Percentiles rank a stretch among this genome's conserved stretches.
Conservation (phyloP, 176 grass and related monocot species). For the Phoenix dactylifera region DNA sequence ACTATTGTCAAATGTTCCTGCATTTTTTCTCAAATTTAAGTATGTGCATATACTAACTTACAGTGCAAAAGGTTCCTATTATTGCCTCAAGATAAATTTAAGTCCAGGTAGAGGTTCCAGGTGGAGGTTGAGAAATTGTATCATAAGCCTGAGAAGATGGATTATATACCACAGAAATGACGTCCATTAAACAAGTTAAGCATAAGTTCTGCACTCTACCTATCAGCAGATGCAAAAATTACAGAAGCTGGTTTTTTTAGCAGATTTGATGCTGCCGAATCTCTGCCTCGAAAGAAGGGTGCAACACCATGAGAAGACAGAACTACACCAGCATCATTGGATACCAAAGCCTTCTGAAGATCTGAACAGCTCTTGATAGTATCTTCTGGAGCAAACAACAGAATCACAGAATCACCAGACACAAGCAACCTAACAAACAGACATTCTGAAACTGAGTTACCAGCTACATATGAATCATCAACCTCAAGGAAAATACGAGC, state of each 20-base stretch:
- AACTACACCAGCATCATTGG: slow-evolving; percentile 44
- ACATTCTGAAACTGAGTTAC: slow-evolving; percentile 17
- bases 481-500: neutral
- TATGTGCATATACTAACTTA: too few species aligned
- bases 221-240: slow-evolving; percentile 58
- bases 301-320: slow-evolving; percentile 41
- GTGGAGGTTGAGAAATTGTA: too few species aligned
- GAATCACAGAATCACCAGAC: slow-evolving; percentile 35
- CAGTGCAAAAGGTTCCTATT: too few species aligned
- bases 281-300: slow-evolving; percentile 46
- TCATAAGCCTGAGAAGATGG: neutral
- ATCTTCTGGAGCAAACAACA: slow-evolving; percentile 59
- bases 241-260: slow-evolving; percentile 39
- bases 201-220: slow-evolving; percentile 33
- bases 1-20: too few species aligned
- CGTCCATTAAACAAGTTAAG: neutral
- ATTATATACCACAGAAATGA: neutral
- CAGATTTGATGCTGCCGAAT: slow-evolving; percentile 16
- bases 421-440: slow-evolving; percentile 45
- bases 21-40: too few species aligned
- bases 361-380: slow-evolving; percentile 33
- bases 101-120: too few species aligned
- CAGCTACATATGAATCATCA: neutral
- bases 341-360: slow-evolving; percentile 39
- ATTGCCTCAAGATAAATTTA: too few species aligned